Evolutionary conservation across 257 asterid species (phyloP).

Genomic region (Przewalskia tangutica): DNA sequence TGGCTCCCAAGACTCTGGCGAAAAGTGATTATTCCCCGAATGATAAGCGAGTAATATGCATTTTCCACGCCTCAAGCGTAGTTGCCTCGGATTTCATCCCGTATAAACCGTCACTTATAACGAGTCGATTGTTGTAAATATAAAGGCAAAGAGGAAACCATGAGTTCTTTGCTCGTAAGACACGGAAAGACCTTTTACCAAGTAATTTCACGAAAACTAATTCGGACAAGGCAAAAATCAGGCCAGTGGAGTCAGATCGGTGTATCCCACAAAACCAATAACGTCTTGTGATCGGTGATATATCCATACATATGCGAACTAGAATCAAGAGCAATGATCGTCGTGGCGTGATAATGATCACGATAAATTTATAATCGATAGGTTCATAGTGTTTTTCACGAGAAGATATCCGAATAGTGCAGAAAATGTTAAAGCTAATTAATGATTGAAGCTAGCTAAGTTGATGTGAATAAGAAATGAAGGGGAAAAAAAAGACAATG

Average conservation of each 20-base stretch:
- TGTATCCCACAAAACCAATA: constrained; percentile 67
- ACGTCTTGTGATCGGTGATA: constrained; percentile 29
- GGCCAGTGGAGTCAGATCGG: constrained; percentile 73
- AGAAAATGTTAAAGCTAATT: no score
- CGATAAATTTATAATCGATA: constrained; percentile 44
- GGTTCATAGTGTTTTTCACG: constrained; percentile 68
- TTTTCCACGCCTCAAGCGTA: constrained; percentile 41
- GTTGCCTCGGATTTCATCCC: constrained; percentile 60
- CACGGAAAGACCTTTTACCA: constrained; percentile 73
- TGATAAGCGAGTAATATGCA: not conserved
- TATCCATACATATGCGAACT: constrained; percentile 53
- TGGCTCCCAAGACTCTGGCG: constrained; percentile 81
- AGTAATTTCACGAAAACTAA: constrained; percentile 47
- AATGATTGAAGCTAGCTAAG: no score
- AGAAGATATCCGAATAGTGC: constrained; percentile 66
- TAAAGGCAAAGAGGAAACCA: constrained; percentile 73
- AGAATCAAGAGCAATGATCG: constrained; percentile 71
- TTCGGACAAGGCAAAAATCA: constrained; percentile 83
- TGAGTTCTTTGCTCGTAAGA: constrained; percentile 83
- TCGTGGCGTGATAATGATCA: constrained; percentile 78
- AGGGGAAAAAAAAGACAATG: no score
- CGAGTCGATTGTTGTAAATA: constrained; percentile 58
- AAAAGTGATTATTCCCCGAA: constrained; percentile 67
- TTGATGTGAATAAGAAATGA: no score
- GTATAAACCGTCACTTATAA: constrained; percentile 42